Base-by-base conservation (phyloP, 805 yeast species). In the Priceomyces melissophilus region DNA sequence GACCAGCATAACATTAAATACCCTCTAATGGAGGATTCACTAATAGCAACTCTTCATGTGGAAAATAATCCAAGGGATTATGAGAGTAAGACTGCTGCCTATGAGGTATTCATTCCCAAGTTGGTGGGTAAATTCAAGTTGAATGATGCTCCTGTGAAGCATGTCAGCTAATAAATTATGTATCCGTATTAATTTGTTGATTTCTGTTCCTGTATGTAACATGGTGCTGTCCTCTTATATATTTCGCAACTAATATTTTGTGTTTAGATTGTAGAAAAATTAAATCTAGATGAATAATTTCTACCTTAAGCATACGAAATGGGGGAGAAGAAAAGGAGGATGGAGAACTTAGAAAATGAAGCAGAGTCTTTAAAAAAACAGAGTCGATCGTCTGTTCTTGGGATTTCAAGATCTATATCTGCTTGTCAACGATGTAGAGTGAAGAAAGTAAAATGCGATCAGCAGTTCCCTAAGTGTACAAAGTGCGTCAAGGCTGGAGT, bases 401-500 rank as follows among this genome's bases (percentile, higher is more conserved):
- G 77, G 3, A 69, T 80, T 14, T 72, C 87, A 3, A 65, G 89
- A 39, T 71, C 87, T 0, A 81, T 84, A n/a, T 76, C 87, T 0
- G 95, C 96, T 1, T 89, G 96, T 57, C 84, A 84, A 52, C 66
- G 96, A 41, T 89, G 96, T 53, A 75, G 96, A 12, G 56, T 61
- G 40, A 78, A 82, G 49, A 84, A 84, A 55, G 73, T 80, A 41
- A 74, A 73, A 49, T 84, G 90, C 58, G 85, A 84, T 46, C 84
- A 78, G 42, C 75, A 73, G 45, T 78, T 82, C 55, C 90, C 90
- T 3, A 70, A 74, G 41, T 83, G 90, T 53, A 58, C 75, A n/a
- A 70, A 73, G 28, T 83, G 90, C 56, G 67, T 60, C 32, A 77
- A 79, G 52, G 83, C 85, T 9, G 76, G 79, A 4, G 83, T 68